Conservation (phyloP, 495 filamentous ascomycete genomes). For the Neurospora tetraspora region DNA sequence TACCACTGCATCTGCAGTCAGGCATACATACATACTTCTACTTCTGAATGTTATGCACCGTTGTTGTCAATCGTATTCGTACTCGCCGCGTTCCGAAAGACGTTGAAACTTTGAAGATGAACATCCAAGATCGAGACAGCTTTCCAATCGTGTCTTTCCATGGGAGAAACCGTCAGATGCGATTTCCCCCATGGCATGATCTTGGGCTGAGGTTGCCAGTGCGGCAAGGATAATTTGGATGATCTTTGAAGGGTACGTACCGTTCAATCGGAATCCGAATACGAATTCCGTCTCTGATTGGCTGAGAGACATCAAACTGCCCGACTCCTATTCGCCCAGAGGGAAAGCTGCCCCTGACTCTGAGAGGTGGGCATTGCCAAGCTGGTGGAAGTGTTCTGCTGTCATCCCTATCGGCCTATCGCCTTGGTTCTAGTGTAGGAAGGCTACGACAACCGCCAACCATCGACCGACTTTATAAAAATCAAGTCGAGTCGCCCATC, state of each 20-base stretch:
- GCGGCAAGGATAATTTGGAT: background rate
- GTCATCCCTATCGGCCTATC: background rate
- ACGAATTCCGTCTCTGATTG: conserved; percentile 18
- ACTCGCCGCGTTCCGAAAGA: background rate
- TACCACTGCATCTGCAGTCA: background rate
- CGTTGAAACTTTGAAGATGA: background rate
- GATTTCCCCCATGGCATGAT: conserved; percentile 13
- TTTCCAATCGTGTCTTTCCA: background rate
- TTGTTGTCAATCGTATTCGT: background rate
- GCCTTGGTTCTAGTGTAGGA: background rate
- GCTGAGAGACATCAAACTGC: background rate
- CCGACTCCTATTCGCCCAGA: background rate
- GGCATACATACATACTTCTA: background rate
- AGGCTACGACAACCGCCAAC: conserved; percentile 1
- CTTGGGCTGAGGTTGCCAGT: background rate
- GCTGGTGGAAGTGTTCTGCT: background rate
- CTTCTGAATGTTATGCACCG: background rate
- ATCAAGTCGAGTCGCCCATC: background rate
- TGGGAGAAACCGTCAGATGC: background rate
- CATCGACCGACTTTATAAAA: background rate
- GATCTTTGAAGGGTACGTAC: conserved; percentile 1
- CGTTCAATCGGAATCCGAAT: conserved; percentile 19
- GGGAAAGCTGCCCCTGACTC: background rate
- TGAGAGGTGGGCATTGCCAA: background rate
- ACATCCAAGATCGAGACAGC: background rate